Evolutionary conservation across 495 filamentous ascomycete genomes (phyloP).

Genomic region (Cercophora sp.): DNA sequence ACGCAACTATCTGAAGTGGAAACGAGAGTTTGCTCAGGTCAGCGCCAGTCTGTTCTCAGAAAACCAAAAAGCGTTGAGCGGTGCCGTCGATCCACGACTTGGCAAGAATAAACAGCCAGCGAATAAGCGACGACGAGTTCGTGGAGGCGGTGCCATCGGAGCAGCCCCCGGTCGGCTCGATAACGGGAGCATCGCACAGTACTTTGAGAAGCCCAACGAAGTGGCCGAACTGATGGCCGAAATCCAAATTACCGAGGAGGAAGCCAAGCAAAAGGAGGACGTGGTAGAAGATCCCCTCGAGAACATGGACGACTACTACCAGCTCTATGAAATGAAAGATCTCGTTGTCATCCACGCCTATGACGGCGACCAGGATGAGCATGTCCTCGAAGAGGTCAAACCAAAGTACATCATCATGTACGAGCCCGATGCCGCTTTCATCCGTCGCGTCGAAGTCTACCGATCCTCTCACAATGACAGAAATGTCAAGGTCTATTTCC

Average conservation of each 20-base stretch:
- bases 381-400: constrained; percentile 86
- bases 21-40: constrained; percentile 80
- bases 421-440: constrained; percentile 93
- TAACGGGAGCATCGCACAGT: constrained; percentile 47
- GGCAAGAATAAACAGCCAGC: constrained; percentile 56
- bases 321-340: constrained; percentile 89
- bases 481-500: constrained; percentile 88
- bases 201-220: constrained; percentile 47
- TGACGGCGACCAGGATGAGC: constrained; percentile 88
- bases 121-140: constrained; percentile 85
- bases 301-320: constrained; percentile 85
- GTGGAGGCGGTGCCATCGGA: constrained; percentile 67
- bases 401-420: constrained; percentile 98
- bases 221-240: constrained; percentile 57
- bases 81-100: constrained; percentile 48
- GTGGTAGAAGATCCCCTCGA: constrained; percentile 77
- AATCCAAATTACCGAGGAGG: constrained; percentile 76
- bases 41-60: constrained; percentile 68
- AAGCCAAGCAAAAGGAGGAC: constrained; percentile 71
- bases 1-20: constrained; percentile 89
- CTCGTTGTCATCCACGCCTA: constrained; percentile 88
- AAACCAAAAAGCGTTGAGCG: constrained; percentile 73
- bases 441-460: constrained; percentile 91
- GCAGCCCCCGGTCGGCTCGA: constrained; percentile 43
- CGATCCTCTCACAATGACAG: constrained; percentile 86